Evolutionary conservation across 345 rosid species (phyloP).

Genomic region (Salix brachista): DNA sequence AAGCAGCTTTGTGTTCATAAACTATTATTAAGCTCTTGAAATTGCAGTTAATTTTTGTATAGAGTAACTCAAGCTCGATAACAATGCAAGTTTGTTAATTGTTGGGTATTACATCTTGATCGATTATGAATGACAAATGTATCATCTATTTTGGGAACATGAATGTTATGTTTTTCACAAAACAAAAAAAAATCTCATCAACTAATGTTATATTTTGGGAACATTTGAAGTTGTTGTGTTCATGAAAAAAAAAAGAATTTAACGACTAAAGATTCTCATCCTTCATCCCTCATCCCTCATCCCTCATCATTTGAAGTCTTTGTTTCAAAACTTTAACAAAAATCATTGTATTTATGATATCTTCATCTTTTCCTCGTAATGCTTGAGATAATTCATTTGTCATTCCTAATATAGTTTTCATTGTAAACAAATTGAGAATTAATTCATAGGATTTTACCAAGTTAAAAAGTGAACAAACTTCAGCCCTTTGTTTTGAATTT

Average conservation of each 20-base stretch:
- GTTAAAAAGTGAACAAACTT: not conserved
- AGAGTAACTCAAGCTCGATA: not conserved
- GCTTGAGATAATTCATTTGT: constrained; percentile 1
- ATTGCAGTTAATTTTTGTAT: not conserved
- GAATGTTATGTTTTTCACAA: not conserved
- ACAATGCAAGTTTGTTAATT: not conserved
- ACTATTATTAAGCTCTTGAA: not conserved
- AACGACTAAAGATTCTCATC: not conserved
- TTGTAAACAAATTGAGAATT: not conserved
- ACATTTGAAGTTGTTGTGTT: too few relatives aligned
- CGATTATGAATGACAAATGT: not conserved
- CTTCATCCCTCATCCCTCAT: not conserved
- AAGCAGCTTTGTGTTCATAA: not conserved
- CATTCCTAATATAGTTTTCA: not conserved
- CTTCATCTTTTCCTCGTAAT: constrained; percentile 4
- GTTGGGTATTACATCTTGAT: not conserved
- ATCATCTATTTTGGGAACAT: not conserved
- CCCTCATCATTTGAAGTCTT: not conserved
- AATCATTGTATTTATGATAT: not conserved
- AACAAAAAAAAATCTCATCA: not conserved
- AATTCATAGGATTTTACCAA: not conserved
- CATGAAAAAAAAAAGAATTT: too few relatives aligned
- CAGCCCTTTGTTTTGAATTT: not conserved
- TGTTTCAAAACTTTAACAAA: not conserved
- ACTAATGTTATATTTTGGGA: too few relatives aligned